These are phyloP conservation scores for Talaromyces verruculosus DNA, from an alignment of 2,329 filamentous ascomycete genomes.

Conservation along the genomic window DNA sequence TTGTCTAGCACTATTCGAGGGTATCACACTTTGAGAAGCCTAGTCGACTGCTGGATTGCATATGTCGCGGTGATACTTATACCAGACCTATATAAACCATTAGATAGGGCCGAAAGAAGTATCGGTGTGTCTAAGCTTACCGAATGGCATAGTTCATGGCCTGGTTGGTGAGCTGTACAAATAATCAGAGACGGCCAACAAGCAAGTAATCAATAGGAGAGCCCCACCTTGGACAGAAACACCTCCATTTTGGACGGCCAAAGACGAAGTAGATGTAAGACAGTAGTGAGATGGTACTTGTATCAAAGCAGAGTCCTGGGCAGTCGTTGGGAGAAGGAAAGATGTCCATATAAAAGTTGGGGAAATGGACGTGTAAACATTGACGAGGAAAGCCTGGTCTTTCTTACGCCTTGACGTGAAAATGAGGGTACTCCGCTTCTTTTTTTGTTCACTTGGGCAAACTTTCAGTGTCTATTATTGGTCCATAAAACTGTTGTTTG, in stretches of 20 bases:
- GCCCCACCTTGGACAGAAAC: constrained; percentile 58
- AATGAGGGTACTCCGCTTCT: not conserved
- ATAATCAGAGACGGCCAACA: not conserved
- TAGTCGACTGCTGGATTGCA: constrained; percentile 77
- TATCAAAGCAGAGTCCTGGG: not conserved
- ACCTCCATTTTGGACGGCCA: constrained; percentile 65
- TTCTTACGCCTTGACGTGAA: not conserved
- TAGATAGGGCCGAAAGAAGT: not conserved
- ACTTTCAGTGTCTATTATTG: not conserved
- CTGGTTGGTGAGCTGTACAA: constrained; percentile 64
- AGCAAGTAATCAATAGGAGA: not conserved
- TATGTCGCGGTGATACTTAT: constrained; percentile 82
- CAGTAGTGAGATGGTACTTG: not conserved
- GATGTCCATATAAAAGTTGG: not conserved
- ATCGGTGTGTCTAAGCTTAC: constrained; percentile 25
- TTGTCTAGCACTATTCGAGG: not conserved
- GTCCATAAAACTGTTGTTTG: too few species aligned
- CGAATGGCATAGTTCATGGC: constrained; percentile 91
- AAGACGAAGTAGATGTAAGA: not conserved
- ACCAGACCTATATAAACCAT: constrained; percentile 59
- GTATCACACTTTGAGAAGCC: constrained; percentile 63
- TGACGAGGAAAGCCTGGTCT: not conserved
- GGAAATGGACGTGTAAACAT: not conserved
- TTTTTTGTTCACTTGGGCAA: not conserved
- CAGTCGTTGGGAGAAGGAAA: too few species aligned